Conservation (phyloP, 805 yeast genomes). For the Candida quercuum region DNA sequence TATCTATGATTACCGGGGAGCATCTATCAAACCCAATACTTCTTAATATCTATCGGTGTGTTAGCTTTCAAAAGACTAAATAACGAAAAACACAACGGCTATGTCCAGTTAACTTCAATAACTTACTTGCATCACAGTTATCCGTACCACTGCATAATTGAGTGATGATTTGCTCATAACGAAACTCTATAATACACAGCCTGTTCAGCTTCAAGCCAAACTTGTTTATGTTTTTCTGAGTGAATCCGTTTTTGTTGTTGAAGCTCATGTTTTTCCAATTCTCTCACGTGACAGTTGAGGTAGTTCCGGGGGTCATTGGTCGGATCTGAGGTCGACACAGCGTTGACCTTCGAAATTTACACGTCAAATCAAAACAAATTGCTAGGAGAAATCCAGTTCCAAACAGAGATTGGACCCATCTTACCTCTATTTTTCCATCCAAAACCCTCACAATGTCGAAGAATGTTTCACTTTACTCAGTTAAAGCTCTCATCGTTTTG, state of each 20-base stretch:
- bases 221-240: too few species aligned
- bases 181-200: not conserved
- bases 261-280: too few species aligned
- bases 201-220: not conserved
- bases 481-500: constrained; percentile 73
- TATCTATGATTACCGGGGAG: constrained; percentile 63
- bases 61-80: not conserved
- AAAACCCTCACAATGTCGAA: constrained; percentile 34
- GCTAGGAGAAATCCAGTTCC: not conserved
- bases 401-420: not conserved
- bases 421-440: too few species aligned
- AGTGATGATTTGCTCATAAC: constrained; percentile 31
- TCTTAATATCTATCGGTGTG: constrained; percentile 48
- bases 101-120: not conserved
- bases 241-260: too few species aligned
- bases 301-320: too few species aligned
- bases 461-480: constrained; percentile 68
- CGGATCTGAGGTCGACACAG: too few species aligned
- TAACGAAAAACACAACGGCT: too few species aligned
- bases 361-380: not conserved
- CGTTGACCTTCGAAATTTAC: not conserved
- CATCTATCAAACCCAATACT: constrained; percentile 83
- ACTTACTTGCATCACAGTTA: constrained; percentile 44
- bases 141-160: constrained; percentile 40
- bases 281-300: too few species aligned